Conservation (phyloP, 1,139 yeast species). For the Sugiyamaella paludigena region DNA sequence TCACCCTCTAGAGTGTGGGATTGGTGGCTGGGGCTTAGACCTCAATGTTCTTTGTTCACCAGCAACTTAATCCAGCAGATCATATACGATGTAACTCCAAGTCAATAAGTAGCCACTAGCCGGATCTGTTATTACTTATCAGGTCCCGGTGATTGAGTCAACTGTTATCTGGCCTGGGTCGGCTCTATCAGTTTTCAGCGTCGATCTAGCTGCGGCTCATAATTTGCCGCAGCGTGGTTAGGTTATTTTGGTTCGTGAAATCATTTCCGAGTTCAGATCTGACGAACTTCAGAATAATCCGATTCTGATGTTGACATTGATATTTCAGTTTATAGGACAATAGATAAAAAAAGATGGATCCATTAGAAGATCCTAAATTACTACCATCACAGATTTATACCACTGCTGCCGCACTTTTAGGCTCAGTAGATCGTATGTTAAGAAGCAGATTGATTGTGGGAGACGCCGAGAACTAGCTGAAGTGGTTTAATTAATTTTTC, state of each 20-base stretch:
- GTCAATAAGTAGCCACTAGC: no score
- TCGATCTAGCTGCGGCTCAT: no score
- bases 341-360: conserved; percentile 24
- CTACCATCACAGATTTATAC: conserved; percentile 73
- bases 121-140: no score
- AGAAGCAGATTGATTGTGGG: neutral
- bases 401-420: conserved; percentile 94
- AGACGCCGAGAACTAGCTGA: neutral
- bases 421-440: conserved; percentile 76
- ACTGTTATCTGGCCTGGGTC: no score
- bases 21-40: no score
- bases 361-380: conserved; percentile 34
- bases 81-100: no score
- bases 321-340: neutral
- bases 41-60: no score
- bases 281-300: neutral
- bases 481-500: no score
- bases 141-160: no score
- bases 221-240: neutral
- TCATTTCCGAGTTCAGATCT: neutral
- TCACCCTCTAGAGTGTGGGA: no score
- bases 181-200: no score
- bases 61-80: no score
- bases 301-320: neutral
- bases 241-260: neutral